These are phyloP conservation scores for Beauveria sp. DNA, from an alignment of 2,329 filamentous ascomycete species.

Conservation along the genomic window DNA sequence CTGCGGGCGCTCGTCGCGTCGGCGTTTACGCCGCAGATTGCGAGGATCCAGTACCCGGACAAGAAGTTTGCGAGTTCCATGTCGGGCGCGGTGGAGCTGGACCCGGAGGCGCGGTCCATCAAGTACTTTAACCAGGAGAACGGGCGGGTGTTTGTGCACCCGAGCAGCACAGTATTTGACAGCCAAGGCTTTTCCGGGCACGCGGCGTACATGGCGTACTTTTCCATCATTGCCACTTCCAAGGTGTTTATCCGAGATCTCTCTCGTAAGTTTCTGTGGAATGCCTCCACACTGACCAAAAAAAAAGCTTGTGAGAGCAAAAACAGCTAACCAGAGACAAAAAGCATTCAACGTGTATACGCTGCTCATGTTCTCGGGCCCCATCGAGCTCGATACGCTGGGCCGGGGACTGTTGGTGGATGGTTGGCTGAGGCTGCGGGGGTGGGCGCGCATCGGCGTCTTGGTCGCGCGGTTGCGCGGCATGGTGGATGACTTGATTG, in stretches of 20 bases:
- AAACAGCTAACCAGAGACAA: slow-evolving; percentile 9
- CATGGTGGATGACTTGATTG: slow-evolving; percentile 81
- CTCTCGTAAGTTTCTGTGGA: slow-evolving; percentile 56
- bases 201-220: slow-evolving; percentile 78
- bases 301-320: neutral
- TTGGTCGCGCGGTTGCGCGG: slow-evolving; percentile 73
- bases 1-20: slow-evolving; percentile 65
- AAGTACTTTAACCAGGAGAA: slow-evolving; percentile 86
- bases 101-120: slow-evolving; percentile 86
- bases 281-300: neutral
- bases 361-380: slow-evolving; percentile 79
- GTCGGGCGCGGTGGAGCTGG: slow-evolving; percentile 83
- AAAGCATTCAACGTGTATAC: slow-evolving; percentile 82
- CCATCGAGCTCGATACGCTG: slow-evolving; percentile 77
- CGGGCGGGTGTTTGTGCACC: slow-evolving; percentile 87
- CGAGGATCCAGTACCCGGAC: slow-evolving; percentile 86
- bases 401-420: slow-evolving; percentile 85
- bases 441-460: slow-evolving; percentile 93
- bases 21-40: slow-evolving; percentile 77
- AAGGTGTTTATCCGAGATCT: slow-evolving; percentile 90
- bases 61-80: slow-evolving; percentile 89
- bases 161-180: slow-evolving; percentile 77
- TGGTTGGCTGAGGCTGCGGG: slow-evolving; percentile 77
- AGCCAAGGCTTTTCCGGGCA: slow-evolving; percentile 69
- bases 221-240: slow-evolving; percentile 82